These are phyloP conservation scores for Aristolochia californica DNA, from an alignment of 164 flowering plant species.

Conservation along the genomic window DNA sequence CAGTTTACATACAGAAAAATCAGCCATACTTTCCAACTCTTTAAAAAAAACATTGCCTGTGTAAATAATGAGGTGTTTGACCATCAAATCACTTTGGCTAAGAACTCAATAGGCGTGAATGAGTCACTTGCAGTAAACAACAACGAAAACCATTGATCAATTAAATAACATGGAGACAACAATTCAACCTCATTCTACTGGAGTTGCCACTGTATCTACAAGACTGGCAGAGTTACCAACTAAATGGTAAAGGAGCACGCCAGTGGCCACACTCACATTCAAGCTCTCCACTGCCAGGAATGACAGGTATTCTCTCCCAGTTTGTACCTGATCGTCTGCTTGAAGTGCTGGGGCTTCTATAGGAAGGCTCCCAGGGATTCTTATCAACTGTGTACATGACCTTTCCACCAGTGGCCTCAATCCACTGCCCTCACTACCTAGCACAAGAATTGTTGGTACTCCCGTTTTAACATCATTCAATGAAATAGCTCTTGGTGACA, in stretches of 20 bases:
- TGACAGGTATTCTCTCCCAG: conserved; percentile 45
- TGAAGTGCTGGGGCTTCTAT: conserved; percentile 29
- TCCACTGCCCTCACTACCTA: conserved; percentile 96
- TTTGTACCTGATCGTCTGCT: conserved; percentile 14
- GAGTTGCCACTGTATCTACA: too few species aligned
- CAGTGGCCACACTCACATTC: conserved; percentile 98
- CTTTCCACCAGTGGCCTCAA: conserved; percentile 92
- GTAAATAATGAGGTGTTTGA: too few species aligned
- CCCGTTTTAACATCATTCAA: conserved; percentile 58
- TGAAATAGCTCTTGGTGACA: conserved; percentile 63
- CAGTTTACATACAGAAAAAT: too few species aligned
- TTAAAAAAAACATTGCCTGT: too few species aligned
- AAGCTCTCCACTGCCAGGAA: conserved; percentile 97
- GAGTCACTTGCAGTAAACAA: too few species aligned
- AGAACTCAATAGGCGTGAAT: too few species aligned
- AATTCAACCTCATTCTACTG: too few species aligned
- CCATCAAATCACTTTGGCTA: too few species aligned
- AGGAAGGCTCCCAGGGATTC: conserved; percentile 60
- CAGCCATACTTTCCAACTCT: too few species aligned
- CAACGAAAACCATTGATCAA: too few species aligned
- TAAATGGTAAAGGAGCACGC: conserved; percentile 91
- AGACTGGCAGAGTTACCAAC: conserved; percentile 20
- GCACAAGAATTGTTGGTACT: conserved; percentile 76
- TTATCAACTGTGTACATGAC: conserved; percentile 69
- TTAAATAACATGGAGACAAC: too few species aligned